phyloP scores from a whole-genome alignment of 495 filamentous ascomycete species.

The Xylaria cubensis region DNA sequence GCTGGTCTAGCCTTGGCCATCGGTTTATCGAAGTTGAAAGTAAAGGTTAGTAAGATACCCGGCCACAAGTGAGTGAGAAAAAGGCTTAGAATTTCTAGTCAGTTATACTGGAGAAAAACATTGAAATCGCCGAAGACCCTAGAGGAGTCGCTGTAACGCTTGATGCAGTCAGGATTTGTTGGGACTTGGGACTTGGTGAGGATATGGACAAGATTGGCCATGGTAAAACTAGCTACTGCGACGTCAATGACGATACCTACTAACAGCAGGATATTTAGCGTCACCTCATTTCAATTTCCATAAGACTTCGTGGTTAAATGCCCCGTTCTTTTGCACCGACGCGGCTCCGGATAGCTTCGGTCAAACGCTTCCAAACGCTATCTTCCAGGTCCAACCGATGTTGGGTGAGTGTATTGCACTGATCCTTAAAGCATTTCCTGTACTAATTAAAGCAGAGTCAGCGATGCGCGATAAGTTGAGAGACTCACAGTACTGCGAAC shows the following conservation, averaged over 20 bases:
- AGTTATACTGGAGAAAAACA: conserved; percentile 52
- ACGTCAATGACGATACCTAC: neutral
- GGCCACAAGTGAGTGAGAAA: neutral
- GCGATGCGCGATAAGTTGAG: conserved; percentile 32
- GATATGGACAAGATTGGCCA: conserved; percentile 45
- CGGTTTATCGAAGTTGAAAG: conserved; percentile 42
- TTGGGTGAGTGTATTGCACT: conserved; percentile 29
- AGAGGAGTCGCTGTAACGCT: conserved; percentile 58
- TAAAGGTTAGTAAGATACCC: conserved; percentile 33
- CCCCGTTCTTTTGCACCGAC: conserved; percentile 27
- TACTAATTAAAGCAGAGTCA: conserved; percentile 38
- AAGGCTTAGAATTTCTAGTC: conserved; percentile 27
- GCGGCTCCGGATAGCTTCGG: conserved; percentile 19
- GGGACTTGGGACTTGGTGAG: conserved; percentile 53
- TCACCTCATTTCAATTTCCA: conserved; percentile 41
- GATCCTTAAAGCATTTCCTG: neutral
- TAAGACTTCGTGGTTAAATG: conserved; percentile 30
- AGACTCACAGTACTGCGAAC: conserved; percentile 36
- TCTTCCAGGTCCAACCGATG: conserved; percentile 38
- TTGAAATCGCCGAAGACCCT: conserved; percentile 56
- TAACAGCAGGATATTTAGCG: conserved; percentile 28
- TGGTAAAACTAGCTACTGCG: conserved; percentile 23
- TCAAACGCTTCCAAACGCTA: conserved; percentile 33
- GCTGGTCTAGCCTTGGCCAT: conserved; percentile 44
- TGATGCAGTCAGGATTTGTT: conserved; percentile 57